phyloP scores from a whole-genome alignment of 192 early-diverging fungal species.

The Entophlyctis luteolus region DNA sequence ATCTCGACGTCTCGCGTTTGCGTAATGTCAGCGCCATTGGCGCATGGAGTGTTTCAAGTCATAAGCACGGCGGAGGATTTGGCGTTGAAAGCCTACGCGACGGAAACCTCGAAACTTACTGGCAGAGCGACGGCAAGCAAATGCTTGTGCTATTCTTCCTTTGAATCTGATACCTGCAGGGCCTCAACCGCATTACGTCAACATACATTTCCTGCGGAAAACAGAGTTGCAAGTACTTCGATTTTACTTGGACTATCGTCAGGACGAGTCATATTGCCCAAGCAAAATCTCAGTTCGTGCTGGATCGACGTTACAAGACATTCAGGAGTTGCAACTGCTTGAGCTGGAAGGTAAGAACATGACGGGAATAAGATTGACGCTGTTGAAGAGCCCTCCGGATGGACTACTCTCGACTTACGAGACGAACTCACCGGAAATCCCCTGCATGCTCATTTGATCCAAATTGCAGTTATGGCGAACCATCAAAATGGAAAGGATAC shows the following conservation, averaged over 20 bases:
- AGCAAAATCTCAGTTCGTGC: conserved; percentile 58
- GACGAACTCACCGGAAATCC: conserved; percentile 47
- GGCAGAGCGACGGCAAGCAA: conserved; percentile 54
- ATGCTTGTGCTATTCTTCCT: neutral
- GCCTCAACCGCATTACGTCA: conserved; percentile 69
- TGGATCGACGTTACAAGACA: conserved; percentile 64
- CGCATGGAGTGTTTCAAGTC: conserved; percentile 65
- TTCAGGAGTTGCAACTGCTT: conserved; percentile 44
- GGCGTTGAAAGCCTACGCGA: conserved; percentile 65
- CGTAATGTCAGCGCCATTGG: conserved; percentile 63
- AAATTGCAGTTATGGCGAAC: conserved; percentile 66
- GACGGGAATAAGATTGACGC: neutral
- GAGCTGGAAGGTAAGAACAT: conserved; percentile 10
- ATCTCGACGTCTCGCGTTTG: conserved; percentile 20
- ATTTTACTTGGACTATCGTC: conserved; percentile 62
- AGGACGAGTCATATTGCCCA: conserved; percentile 85
- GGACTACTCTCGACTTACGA: conserved; percentile 61
- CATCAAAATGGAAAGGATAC: conserved; percentile 82
- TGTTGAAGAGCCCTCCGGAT: conserved; percentile 53
- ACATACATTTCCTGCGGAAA: conserved; percentile 63
- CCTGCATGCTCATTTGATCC: conserved; percentile 61
- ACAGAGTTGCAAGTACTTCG: conserved; percentile 55
- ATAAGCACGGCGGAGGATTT: conserved; percentile 48
- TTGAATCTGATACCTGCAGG: conserved; percentile 29
- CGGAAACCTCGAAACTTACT: conserved; percentile 67